Evolutionary conservation across 257 asterid species (phyloP).

Genomic region (Mentha longifolia): DNA sequence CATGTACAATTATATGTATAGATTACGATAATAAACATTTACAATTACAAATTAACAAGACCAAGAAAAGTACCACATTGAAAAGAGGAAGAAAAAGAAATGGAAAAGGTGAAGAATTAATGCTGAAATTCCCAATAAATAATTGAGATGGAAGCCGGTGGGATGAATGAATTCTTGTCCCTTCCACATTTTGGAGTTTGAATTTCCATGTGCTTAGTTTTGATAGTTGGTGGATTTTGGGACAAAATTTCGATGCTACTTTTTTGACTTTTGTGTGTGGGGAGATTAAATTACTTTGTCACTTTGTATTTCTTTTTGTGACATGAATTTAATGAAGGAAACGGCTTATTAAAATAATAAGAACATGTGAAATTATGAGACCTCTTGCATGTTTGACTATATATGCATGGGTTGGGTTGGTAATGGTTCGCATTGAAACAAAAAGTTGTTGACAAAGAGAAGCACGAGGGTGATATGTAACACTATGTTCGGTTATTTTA

Average conservation of each 20-base stretch:
- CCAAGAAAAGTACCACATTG: no score
- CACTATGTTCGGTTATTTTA: no score
- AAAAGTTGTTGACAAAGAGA: conserved; percentile 25
- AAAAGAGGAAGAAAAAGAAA: background rate
- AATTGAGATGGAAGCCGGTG: conserved; percentile 27
- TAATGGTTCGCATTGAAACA: conserved; percentile 18
- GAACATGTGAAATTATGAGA: conserved; percentile 14
- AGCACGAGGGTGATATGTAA: background rate
- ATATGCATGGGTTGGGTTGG: background rate
- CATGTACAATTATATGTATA: no score
- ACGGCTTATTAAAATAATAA: background rate
- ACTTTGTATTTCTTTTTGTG: conserved; percentile 2
- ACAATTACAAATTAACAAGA: no score
- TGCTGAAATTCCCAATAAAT: background rate
- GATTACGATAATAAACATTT: no score
- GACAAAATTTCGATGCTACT: conserved; percentile 18
- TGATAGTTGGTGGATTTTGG: background rate
- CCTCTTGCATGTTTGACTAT: conserved; percentile 19
- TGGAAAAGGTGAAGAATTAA: background rate
- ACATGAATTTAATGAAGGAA: conserved; percentile 16
- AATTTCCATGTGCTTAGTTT: conserved; percentile 31
- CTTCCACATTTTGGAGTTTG: conserved; percentile 33
- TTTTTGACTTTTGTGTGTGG: conserved; percentile 30
- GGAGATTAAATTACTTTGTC: conserved; percentile 26
- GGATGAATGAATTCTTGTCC: conserved; percentile 25